Conservation (phyloP, 192 early-diverging fungal genomes). For the Umbelopsis sp. region DNA sequence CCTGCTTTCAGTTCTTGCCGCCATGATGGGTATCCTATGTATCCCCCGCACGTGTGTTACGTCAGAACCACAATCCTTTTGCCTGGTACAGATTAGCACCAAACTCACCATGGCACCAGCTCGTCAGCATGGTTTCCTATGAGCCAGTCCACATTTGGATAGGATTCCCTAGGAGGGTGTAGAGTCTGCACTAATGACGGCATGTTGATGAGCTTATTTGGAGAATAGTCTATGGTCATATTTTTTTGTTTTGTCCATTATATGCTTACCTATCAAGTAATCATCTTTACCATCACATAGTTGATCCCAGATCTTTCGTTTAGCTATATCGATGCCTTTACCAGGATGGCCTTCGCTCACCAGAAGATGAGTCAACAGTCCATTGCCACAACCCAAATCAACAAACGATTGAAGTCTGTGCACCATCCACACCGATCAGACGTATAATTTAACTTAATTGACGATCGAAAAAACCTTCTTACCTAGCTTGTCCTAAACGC, state of each 20-base stretch:
- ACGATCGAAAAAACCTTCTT: not conserved
- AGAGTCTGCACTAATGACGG: slow-evolving; percentile 59
- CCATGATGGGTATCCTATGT: slow-evolving; percentile 72
- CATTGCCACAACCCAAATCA: slow-evolving; percentile 88
- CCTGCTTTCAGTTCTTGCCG: slow-evolving; percentile 52
- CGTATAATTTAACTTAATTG: not conserved
- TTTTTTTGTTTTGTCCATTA: not conserved
- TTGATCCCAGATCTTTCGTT: slow-evolving; percentile 75
- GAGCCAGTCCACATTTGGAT: slow-evolving; percentile 68
- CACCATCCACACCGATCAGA: not conserved
- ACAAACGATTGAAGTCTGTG: slow-evolving; percentile 60
- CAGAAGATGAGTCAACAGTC: slow-evolving; percentile 74
- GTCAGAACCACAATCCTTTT: not conserved
- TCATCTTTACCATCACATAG: slow-evolving; percentile 46
- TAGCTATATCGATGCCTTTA: slow-evolving; percentile 72
- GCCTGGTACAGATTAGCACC: not conserved
- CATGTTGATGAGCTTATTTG: not conserved
- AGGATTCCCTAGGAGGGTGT: slow-evolving; percentile 46
- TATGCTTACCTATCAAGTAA: slow-evolving; percentile 46
- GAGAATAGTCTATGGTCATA: too few relatives aligned
- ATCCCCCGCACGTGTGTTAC: not conserved
- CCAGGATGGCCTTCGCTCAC: slow-evolving; percentile 71
- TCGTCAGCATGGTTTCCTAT: slow-evolving; percentile 93
- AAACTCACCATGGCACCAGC: slow-evolving; percentile 70
- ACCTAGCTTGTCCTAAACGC: slow-evolving; percentile 2